These are phyloP conservation scores for Fusarium nurragi DNA, from an alignment of 2,329 filamentous ascomycete genomes.

Conservation along the genomic window DNA sequence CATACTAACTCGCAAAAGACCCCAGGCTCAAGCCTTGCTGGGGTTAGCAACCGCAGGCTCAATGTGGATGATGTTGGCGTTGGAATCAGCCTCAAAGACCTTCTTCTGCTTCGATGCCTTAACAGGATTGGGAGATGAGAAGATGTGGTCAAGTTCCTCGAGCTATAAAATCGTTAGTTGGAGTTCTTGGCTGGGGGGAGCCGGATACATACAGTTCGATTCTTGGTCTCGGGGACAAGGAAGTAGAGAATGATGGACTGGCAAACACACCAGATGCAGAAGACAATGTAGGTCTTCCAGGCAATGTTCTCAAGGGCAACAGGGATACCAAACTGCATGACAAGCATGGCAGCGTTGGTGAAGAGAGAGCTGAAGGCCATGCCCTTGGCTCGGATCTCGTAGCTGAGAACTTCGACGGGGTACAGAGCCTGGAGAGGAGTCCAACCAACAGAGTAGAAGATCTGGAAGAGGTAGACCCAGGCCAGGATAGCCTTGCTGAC, in stretches of 20 bases:
- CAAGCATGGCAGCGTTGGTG: slow-evolving; percentile 51
- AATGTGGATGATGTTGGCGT: slow-evolving; percentile 36
- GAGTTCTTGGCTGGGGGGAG: rapidly evolving
- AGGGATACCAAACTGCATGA: slow-evolving; percentile 57
- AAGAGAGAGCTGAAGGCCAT: slow-evolving; percentile 61
- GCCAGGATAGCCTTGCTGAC: slow-evolving; percentile 59
- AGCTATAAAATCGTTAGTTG: slow-evolving; percentile 15
- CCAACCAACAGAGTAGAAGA: slow-evolving; percentile 55
- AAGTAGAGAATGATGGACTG: slow-evolving; percentile 57
- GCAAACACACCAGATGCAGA: slow-evolving; percentile 56
- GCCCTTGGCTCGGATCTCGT: slow-evolving; percentile 65
- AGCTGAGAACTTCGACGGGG: slow-evolving; percentile 62
- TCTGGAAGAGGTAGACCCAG: slow-evolving; percentile 50
- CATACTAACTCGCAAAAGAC: background rate
- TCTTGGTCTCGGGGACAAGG: slow-evolving; percentile 61
- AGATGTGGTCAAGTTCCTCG: slow-evolving; percentile 40
- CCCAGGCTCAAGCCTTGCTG: background rate
- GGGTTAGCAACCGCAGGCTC: slow-evolving; percentile 7
- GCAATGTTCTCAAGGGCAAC: slow-evolving; percentile 60
- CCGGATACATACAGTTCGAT: slow-evolving; percentile 50
- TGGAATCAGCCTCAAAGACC: slow-evolving; percentile 28
- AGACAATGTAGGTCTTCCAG: slow-evolving; percentile 65
- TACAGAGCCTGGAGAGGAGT: slow-evolving; percentile 55
- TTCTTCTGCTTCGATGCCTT: slow-evolving; percentile 37
- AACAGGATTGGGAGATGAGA: slow-evolving; percentile 33